Percentiles rank a stretch among this genome's conserved stretches.
Conservation (phyloP, 2,329 filamentous ascomycete species). For the Alternaria viburni region DNA sequence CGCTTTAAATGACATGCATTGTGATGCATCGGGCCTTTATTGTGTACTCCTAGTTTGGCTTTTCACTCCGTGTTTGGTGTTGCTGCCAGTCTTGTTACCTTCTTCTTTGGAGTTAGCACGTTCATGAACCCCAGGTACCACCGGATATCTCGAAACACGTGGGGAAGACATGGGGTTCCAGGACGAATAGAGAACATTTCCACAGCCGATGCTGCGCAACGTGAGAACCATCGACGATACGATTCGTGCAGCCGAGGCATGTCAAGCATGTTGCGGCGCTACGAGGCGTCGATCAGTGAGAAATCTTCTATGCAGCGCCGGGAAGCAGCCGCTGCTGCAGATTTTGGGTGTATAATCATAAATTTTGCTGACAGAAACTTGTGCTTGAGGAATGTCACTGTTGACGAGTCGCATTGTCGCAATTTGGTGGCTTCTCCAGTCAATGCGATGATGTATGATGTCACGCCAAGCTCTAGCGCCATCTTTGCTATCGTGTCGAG, state of each 20-base stretch:
- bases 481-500: neutral
- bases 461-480: neutral
- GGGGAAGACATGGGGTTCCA: neutral
- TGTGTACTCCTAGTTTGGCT: slow-evolving; percentile 12
- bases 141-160: slow-evolving; percentile 6
- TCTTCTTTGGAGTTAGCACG: slow-evolving; percentile 28
- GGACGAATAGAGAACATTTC: neutral
- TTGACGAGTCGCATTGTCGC: neutral
- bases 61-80: slow-evolving; percentile 10
- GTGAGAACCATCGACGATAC: slow-evolving; percentile 1
- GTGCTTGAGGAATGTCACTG: neutral
- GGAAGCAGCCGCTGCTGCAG: neutral
- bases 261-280: slow-evolving; percentile 1
- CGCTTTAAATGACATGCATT: slow-evolving; percentile 12
- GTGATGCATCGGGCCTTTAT: slow-evolving; percentile 19
- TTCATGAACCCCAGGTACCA: slow-evolving; percentile 1
- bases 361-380: neutral
- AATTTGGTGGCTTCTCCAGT: neutral
- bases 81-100: slow-evolving; percentile 24
- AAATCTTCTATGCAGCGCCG: neutral
- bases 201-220: neutral
- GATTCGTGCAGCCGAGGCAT: slow-evolving; percentile 3
- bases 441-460: neutral
- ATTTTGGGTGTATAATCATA: neutral
- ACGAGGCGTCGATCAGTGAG: neutral